Base-by-base conservation (phyloP, 495 filamentous ascomycete genomes). In the Annulohypoxylon nitens region DNA sequence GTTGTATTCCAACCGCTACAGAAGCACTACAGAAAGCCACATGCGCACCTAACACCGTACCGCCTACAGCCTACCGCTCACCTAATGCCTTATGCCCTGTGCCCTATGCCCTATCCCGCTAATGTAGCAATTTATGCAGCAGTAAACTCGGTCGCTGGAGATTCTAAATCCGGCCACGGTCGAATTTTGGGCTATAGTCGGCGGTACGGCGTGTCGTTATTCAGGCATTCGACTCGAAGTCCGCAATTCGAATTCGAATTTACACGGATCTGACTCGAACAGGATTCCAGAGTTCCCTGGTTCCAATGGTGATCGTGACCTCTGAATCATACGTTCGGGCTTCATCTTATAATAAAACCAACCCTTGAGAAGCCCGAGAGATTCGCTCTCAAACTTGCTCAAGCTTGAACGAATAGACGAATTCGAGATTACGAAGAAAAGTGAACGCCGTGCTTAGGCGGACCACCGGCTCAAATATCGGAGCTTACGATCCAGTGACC, bases 401-500 rank as follows among this genome's bases (percentile, higher is more conserved):
- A 43, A 43, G 39, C 39, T 43, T n/a, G 11, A 43, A 43, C 39
- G 39, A 43, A 43, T 12, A 4, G 39, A 43, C 39, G 12, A 43
- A 11, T 3, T 43, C 12, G 12, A 43, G 14, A 43, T 43, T 43
- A 43, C 11, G 14, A n/a, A 30, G 30, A 30, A 43, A n/a, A 43
- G 4, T 14, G 4, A 43, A 43, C 51, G 51, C 34, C 34, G 36
- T 41, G 11, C 20, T 16, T 39, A 26, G 55, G 23, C 51, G 51
- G 55, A 41, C 30, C 34, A 59, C 20, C 54, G 37, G 37, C 36
- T 60, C 20, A 65, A 69, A 51, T 51, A 60, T 66, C 71, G 71
- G 66, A 69, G 61, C 48, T 34, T 74, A 66, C 37, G 61, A 43
- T 67, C 66, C 61, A 61, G 57, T 51, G 36, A 55, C 23, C 53